A percentile compares a stretch with the other conserved stretches of the same genome.
Conservation (phyloP, 148 eudicot genomes). For the Amaranthus palmeri region DNA sequence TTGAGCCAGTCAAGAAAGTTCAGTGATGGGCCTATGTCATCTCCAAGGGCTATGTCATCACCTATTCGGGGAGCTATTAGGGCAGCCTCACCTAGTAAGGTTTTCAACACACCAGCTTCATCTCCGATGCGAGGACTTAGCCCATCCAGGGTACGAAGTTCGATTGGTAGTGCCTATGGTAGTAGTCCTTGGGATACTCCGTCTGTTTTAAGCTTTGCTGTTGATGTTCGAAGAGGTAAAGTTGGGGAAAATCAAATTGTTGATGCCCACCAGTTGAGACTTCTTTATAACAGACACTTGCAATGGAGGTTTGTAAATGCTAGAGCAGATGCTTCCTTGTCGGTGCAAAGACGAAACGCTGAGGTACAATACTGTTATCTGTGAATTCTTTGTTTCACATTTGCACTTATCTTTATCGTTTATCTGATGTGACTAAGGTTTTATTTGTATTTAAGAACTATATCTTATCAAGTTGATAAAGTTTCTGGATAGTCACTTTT, state of each 20-base stretch:
- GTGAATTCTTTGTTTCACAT: conserved; percentile 11
- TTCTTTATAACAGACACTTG: conserved; percentile 80
- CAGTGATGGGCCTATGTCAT: conserved; percentile 41
- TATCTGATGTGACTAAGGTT: neutral
- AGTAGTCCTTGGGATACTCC: conserved; percentile 63
- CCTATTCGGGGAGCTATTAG: conserved; percentile 57
- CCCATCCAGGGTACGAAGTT: conserved; percentile 68
- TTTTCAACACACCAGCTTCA: conserved; percentile 38
- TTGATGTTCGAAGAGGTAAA: conserved; percentile 90
- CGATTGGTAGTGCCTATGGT: conserved; percentile 43
- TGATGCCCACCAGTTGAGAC: conserved; percentile 83
- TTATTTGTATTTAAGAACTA: neutral
- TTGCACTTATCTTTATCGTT: neutral
- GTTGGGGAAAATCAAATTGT: conserved; percentile 82
- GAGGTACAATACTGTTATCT: conserved; percentile 47
- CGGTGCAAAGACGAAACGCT: conserved; percentile 65
- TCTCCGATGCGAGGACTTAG: conserved; percentile 70
- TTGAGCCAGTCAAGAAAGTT: conserved; percentile 50
- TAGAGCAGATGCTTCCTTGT: conserved; percentile 64
- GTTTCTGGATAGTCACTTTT: neutral
- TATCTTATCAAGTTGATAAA: neutral
- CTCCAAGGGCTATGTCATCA: conserved; percentile 28
- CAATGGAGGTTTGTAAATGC: conserved; percentile 99
- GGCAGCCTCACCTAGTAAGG: conserved; percentile 76
- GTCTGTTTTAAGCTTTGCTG: conserved; percentile 86